Percentiles rank a stretch among this genome's conserved stretches.
Conservation (phyloP, 331 rosid genomes). For the Pyrus hybrid region DNA sequence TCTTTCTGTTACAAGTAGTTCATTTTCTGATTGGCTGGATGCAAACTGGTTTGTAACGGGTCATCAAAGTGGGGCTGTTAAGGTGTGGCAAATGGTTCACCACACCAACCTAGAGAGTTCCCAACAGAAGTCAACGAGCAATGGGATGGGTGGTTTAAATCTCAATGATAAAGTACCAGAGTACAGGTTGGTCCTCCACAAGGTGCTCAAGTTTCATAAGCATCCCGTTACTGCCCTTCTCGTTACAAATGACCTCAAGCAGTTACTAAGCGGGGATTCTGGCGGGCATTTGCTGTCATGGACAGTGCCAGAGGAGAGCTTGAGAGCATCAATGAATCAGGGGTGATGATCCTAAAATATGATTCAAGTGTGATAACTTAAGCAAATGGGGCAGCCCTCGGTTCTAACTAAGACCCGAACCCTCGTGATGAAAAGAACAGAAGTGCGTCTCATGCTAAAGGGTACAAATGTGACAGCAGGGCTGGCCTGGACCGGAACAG, state of each 20-base stretch:
- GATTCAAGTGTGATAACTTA: slow-evolving; percentile 27
- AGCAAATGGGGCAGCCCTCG: slow-evolving; percentile 30
- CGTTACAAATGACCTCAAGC: slow-evolving; percentile 76
- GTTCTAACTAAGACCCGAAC: slow-evolving; percentile 28
- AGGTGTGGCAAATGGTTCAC: slow-evolving; percentile 98
- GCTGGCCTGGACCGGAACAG: slow-evolving; percentile 42
- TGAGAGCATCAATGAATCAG: slow-evolving; percentile 53
- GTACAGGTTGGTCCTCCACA: slow-evolving; percentile 71
- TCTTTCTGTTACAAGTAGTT: slow-evolving; percentile 79
- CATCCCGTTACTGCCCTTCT: slow-evolving; percentile 87
- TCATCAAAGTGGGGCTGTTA: slow-evolving; percentile 98
- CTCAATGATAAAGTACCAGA: slow-evolving; percentile 56
- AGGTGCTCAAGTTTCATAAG: slow-evolving; percentile 80
- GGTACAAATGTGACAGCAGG: slow-evolving; percentile 26
- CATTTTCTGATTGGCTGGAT: slow-evolving; percentile 87
- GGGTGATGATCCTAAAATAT: slow-evolving; percentile 46
- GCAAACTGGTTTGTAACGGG: slow-evolving; percentile 96
- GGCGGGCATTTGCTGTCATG: slow-evolving; percentile 84
- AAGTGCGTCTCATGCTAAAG: slow-evolving; percentile 11
- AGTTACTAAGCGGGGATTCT: slow-evolving; percentile 86
- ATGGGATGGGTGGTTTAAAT: slow-evolving; percentile 42
- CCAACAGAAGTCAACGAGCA: slow-evolving; percentile 43
- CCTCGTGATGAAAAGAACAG: slow-evolving; percentile 16
- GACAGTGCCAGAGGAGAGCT: slow-evolving; percentile 80
- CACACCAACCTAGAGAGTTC: slow-evolving; percentile 47